phyloP scores from a whole-genome alignment of 306 rosid genomes.

The Rosa lucieae region DNA sequence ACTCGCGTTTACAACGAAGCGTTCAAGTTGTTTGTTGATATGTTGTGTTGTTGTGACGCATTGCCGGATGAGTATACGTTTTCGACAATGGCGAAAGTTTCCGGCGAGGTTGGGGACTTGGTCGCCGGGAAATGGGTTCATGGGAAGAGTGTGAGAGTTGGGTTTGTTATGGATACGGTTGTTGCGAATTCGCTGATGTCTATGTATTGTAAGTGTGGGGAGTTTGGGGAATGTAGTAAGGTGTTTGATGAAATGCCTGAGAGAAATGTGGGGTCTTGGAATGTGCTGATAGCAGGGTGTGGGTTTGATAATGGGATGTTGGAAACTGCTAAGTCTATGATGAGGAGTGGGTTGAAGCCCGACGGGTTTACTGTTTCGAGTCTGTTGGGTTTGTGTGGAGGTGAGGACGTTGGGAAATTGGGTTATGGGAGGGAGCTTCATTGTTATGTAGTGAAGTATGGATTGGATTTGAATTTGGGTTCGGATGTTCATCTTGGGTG shows the following conservation, averaged over 20 bases:
- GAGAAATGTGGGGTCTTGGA: constrained; percentile 63
- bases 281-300: constrained; percentile 57
- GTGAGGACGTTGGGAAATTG: constrained; percentile 27
- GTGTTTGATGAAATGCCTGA: constrained; percentile 74
- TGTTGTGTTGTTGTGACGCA: constrained; percentile 43
- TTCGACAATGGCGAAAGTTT: constrained; percentile 59
- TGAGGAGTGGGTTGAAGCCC: constrained; percentile 49
- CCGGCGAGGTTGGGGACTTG: constrained; percentile 52
- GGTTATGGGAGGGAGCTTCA: constrained; percentile 75
- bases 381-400: constrained; percentile 49
- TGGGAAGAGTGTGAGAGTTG: constrained; percentile 55
- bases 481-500: constrained; percentile 68
- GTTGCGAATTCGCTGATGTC: constrained; percentile 69
- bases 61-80: constrained; percentile 70
- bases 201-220: constrained; percentile 58
- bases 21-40: constrained; percentile 45
- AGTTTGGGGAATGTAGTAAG: constrained; percentile 41
- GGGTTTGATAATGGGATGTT: constrained; percentile 30
- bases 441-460: constrained; percentile 58
- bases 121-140: constrained; percentile 54
- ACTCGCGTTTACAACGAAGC: constrained; percentile 35
- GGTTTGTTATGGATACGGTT: constrained; percentile 54
- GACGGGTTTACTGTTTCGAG: constrained; percentile 67
- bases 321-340: constrained; percentile 46
- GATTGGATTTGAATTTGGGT: constrained; percentile 35